Conservation (phyloP, 306 rosid species). For the Rosa persica region DNA sequence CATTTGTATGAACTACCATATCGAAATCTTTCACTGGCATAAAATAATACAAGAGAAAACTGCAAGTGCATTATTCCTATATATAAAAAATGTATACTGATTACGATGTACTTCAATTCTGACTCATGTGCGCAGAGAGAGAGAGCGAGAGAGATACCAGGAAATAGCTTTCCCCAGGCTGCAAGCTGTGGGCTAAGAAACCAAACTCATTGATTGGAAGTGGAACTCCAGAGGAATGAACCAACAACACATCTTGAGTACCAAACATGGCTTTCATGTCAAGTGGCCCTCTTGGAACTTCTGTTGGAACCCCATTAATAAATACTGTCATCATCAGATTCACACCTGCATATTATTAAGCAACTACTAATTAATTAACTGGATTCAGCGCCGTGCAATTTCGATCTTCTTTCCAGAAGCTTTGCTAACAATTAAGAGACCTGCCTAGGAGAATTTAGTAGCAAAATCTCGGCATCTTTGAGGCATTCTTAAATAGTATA, state of each 20-base stretch:
- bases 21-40: background rate
- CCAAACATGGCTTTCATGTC: slow-evolving; percentile 70
- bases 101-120: slow-evolving; percentile 5
- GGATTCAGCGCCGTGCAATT: background rate
- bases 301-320: slow-evolving; percentile 78
- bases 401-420: background rate
- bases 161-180: slow-evolving; percentile 85
- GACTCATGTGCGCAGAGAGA: slow-evolving; percentile 2
- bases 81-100: background rate
- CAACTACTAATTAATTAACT: background rate
- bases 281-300: slow-evolving; percentile 65
- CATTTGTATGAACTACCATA: background rate
- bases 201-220: slow-evolving; percentile 71
- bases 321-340: slow-evolving; percentile 51
- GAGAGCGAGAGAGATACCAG: slow-evolving; percentile 45
- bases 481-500: background rate
- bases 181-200: slow-evolving; percentile 57
- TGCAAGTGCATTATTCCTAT: background rate
- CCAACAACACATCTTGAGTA: slow-evolving; percentile 50
- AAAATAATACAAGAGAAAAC: background rate
- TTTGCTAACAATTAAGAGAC: background rate
- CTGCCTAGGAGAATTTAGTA: background rate
- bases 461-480: background rate
- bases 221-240: slow-evolving; percentile 80
- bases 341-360: slow-evolving; percentile 34